Base-by-base conservation (phyloP, 345 rosid genomes). In the Microcos paniculata region DNA sequence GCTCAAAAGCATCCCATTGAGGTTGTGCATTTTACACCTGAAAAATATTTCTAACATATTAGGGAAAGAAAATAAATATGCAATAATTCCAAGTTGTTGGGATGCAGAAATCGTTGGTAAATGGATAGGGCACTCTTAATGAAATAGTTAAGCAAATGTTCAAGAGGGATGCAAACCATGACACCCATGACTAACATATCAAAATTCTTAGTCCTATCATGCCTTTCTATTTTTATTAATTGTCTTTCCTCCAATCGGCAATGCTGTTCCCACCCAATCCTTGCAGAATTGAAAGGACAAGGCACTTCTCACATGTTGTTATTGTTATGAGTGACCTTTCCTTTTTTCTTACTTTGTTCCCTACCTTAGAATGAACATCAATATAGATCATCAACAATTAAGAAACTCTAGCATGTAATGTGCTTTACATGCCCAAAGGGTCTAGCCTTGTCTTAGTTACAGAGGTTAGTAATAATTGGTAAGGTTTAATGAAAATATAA, bases 391-490 rank as follows among this genome's bases (percentile, higher is more conserved):
- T 64, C 49, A 23, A 40, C 14, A 55, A 57, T n/a, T 42, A 13
- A 21, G 40, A 63, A 19, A 12, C 51, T 23, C 52, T 42, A 23
- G 52, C 43, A 55, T 43, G 53, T 43, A 66, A n/a, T n/a, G n/a
- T n/a, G n/a, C n/a, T n/a, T n/a, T n/a, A n/a, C 38, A 24, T 26
- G 13, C 1, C 33, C 55, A 15, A 24, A 45, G 35, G 42, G 18
- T 63, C 61, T 56, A 28, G 31, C 49, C 57, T 55, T 12, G 42
- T 71, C 55, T 77, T 68, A 26, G 52, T 75, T 73, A 49, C 10
- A 43, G 24, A 24, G 30, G 12, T 24, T 43, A 18, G 19, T 66
- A 8, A 1, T 53, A 26, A 53, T 53, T 8, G 4, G 9, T 53
- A n/a, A 1, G 21, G 23, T 21, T 15, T 66, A n/a, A 66, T 23